A percentile compares a stretch with the other conserved stretches of the same genome.
Conservation (phyloP, 1,139 yeast genomes). For the Blastobotrys elegans region DNA sequence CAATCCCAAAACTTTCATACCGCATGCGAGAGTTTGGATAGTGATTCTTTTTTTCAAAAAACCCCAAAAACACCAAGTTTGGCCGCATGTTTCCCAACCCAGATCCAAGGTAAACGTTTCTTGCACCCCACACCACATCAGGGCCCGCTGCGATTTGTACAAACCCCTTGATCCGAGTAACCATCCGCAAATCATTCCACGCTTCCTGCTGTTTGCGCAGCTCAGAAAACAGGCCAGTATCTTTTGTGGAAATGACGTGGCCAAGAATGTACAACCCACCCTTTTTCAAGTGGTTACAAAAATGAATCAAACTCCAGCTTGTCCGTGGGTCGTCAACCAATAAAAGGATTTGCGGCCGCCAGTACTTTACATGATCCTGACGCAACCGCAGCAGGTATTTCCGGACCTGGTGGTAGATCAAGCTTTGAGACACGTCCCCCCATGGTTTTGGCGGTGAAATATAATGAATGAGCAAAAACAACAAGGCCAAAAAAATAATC, state of each 20-base stretch:
- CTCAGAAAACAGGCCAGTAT: slow-evolving; percentile 45
- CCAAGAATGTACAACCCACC: slow-evolving; percentile 92
- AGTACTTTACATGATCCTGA: slow-evolving; percentile 90
- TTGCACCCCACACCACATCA: slow-evolving; percentile 88
- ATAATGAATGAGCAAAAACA: slow-evolving; percentile 79
- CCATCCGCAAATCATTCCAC: slow-evolving; percentile 77
- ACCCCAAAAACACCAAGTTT: slow-evolving; percentile 86
- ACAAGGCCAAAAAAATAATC: slow-evolving; percentile 55
- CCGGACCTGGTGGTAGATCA: slow-evolving; percentile 93
- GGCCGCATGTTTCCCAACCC: slow-evolving; percentile 98
- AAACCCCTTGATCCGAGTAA: slow-evolving; percentile 79
- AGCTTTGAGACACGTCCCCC: slow-evolving; percentile 95
- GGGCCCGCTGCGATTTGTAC: slow-evolving; percentile 90
- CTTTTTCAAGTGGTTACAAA: slow-evolving; percentile 89
- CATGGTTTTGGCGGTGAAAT: slow-evolving; percentile 91
- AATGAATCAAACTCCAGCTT: slow-evolving; percentile 86
- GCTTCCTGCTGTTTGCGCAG: slow-evolving; percentile 68
- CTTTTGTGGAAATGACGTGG: slow-evolving; percentile 64
- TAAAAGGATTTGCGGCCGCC: slow-evolving; percentile 92
- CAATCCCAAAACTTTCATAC: slow-evolving; percentile 18
- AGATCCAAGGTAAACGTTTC: slow-evolving; percentile 85
- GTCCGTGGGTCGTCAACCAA: slow-evolving; percentile 88
- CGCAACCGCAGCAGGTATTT: slow-evolving; percentile 76
- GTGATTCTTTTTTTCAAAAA: slow-evolving; percentile 52
- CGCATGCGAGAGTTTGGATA: slow-evolving; percentile 1